A percentile compares a stretch with the other conserved stretches of the same genome.
Conservation (phyloP, 306 rosid species). For the Vigna hirtella region DNA sequence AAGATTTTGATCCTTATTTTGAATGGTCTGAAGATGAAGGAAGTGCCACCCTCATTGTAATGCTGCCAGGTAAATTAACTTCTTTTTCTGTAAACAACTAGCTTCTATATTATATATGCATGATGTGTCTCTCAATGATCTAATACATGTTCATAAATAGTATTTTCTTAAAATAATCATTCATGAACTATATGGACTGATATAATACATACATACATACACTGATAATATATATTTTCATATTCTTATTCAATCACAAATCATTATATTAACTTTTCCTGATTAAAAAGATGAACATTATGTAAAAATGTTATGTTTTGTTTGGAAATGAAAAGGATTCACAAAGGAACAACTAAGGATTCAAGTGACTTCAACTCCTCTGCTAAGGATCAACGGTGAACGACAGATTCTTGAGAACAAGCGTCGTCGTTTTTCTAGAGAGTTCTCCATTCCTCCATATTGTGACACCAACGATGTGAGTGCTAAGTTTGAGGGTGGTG, state of each 20-base stretch:
- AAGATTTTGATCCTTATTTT: conserved; percentile 48
- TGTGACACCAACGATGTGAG: conserved; percentile 48
- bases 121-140: neutral
- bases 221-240: too few species aligned
- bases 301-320: neutral
- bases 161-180: too few species aligned
- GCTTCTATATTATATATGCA: neutral
- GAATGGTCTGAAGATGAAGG: conserved; percentile 59
- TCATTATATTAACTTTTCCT: too few species aligned
- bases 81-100: neutral
- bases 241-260: too few species aligned
- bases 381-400: conserved; percentile 60
- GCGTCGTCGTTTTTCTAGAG: conserved; percentile 65
- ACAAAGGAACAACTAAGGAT: conserved; percentile 58
- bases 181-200: too few species aligned
- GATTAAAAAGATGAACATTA: neutral
- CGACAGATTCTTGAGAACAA: conserved; percentile 35
- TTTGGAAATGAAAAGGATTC: conserved; percentile 55
- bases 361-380: conserved; percentile 55
- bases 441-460: conserved; percentile 55
- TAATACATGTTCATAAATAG: neutral
- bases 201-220: too few species aligned
- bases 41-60: conserved; percentile 49
- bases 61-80: conserved; percentile 59
- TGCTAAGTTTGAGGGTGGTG: conserved; percentile 66